Evolutionary conservation across 345 rosid species (phyloP), one percentile per base, ranked within the genome.

Genomic region (Aegle marmelos): DNA sequence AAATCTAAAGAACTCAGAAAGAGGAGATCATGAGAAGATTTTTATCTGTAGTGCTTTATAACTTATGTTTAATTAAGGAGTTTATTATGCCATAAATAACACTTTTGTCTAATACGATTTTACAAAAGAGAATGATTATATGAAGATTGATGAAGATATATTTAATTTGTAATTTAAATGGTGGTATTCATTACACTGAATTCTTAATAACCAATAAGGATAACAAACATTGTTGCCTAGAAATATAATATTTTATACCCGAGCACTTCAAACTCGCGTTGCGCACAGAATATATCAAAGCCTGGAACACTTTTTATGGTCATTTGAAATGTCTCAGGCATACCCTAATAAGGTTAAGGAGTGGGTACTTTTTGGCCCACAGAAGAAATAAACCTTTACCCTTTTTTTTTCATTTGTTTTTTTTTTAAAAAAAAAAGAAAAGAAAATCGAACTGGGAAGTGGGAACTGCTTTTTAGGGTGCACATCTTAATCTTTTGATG

Each of bases 381-480:
- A 63, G 28, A 21, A 53, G 45, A 41, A 39, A 10, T 3, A 28
- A 16, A 36, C 39, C 39, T 5, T 34, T n/a, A n/a, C n/a, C n/a
- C n/a, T 34, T 34, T 34, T 34, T 34, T 5, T 34, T 33, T 3
- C 4, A 34, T n/a, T n/a, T n/a, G n/a, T n/a, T n/a, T n/a, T n/a
- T 34, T 34, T 56, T 14, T 1, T 9, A 31, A 50, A 4, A 48
- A n/a, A 16, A 33, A 41, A 13, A 39, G 13, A 9, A 39, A 33
- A 30, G 7, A 54, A 73, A 54, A 72, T 71, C 22, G 41, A 58
- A 64, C 6, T 75, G 71, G 30, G 63, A 30, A 74, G 86, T 83
- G 93, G 92, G 91, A 88, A 82, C 95, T 81, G 71, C 97, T 89
- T 93, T 91, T 91, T 72, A 90, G 92, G 88, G 84, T 82, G 82